Percentiles rank a stretch among this genome's conserved stretches.
Evolutionary conservation across 371 early-diverging fungal genomes (phyloP).

Genomic region (Rhizoclosmatium hyalinum): DNA sequence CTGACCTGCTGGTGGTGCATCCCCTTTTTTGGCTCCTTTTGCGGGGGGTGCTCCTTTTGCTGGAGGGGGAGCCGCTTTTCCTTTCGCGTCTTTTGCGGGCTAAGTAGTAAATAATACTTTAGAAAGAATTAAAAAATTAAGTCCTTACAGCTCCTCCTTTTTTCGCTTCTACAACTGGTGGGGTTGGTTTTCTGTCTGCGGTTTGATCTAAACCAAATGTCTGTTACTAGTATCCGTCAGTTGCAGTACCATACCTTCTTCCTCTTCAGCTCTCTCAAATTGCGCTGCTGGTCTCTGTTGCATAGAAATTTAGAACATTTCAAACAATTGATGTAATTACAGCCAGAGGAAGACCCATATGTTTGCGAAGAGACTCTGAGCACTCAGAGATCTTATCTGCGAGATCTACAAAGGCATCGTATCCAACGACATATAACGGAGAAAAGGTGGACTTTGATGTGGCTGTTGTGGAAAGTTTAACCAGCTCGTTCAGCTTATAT

Average conservation of each 20-base stretch:
- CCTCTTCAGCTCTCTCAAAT: slow-evolving; percentile 17
- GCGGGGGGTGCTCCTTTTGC: slow-evolving; percentile 21
- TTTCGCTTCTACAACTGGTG: slow-evolving; percentile 25
- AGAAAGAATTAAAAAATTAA: not conserved
- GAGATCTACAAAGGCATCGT: slow-evolving; percentile 40
- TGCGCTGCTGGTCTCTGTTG: slow-evolving; percentile 27
- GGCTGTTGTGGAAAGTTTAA: slow-evolving; percentile 6
- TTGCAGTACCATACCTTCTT: slow-evolving; percentile 11
- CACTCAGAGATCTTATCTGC: slow-evolving; percentile 42
- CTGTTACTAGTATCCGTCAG: not conserved
- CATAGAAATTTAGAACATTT: not conserved
- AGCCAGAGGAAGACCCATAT: slow-evolving; percentile 34
- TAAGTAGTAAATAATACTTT: not conserved
- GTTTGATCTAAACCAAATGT: not conserved
- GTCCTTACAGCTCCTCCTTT: slow-evolving; percentile 27
- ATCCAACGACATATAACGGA: slow-evolving; percentile 35
- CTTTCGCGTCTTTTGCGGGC: slow-evolving; percentile 30
- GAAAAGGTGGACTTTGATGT: not conserved
- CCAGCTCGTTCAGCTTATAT: slow-evolving; percentile 34
- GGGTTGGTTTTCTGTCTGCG: slow-evolving; percentile 25
- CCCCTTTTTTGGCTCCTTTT: slow-evolving; percentile 27
- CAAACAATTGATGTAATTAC: slow-evolving; percentile 1
- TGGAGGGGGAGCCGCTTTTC: slow-evolving; percentile 22
- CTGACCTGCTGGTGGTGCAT: slow-evolving; percentile 23
- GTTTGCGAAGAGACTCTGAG: slow-evolving; percentile 42